phyloP scores from a whole-genome alignment of 768 basidiomycete species.

The Rhodocollybia butyracea region DNA sequence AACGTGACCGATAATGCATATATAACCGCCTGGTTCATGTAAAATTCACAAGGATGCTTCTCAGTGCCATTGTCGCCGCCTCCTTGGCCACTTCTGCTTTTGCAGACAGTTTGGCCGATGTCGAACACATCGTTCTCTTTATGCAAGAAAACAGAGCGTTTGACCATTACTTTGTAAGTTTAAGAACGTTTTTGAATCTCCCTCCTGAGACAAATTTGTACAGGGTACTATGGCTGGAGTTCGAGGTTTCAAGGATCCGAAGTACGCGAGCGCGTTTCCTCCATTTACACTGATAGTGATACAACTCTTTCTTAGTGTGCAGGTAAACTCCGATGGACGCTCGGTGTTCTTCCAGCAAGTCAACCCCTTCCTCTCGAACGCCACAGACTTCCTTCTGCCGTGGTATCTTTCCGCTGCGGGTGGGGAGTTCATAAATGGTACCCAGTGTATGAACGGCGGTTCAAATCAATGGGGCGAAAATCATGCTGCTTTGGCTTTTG shows the following conservation, averaged over 20 bases:
- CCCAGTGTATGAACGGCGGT: conserved; percentile 8
- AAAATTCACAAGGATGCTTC: not conserved
- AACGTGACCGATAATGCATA: too few species aligned
- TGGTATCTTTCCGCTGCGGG: conserved; percentile 5
- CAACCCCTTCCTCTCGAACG: conserved; percentile 4
- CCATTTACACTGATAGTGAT: too few species aligned
- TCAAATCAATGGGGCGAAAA: conserved; percentile 6
- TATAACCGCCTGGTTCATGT: too few species aligned
- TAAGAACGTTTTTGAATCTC: not conserved
- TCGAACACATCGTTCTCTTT: conserved; percentile 8
- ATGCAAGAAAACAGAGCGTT: conserved; percentile 12
- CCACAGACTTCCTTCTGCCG: conserved; percentile 8
- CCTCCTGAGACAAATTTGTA: not conserved
- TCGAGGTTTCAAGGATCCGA: conserved; percentile 9
- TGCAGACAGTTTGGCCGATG: conserved; percentile 8
- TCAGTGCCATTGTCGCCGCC: not conserved
- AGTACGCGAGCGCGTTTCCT: not conserved
- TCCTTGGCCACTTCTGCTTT: not conserved
- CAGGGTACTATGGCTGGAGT: conserved; percentile 11
- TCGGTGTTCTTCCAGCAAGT: conserved; percentile 8
- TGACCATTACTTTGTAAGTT: conserved; percentile 9
- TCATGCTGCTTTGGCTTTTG: conserved; percentile 8
- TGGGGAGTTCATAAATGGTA: conserved; percentile 7
- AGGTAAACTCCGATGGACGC: conserved; percentile 6
- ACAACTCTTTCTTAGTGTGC: too few species aligned